Conservation (phyloP, 805 yeast species). For the Pichia rugopelliculosa region DNA sequence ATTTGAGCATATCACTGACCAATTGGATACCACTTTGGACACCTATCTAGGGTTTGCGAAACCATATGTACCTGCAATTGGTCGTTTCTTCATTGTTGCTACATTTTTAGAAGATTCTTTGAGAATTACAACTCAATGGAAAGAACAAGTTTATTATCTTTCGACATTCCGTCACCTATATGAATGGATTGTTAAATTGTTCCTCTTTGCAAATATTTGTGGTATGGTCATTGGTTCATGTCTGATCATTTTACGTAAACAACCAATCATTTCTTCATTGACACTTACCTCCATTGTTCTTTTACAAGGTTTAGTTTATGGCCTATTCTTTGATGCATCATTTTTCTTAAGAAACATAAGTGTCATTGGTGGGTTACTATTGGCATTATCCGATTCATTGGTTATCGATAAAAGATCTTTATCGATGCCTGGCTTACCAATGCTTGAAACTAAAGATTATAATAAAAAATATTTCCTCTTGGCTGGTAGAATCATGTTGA, state of each 20-base stretch:
- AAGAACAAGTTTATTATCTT: constrained; percentile 80
- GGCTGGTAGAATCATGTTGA: constrained; percentile 82
- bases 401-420: constrained; percentile 65
- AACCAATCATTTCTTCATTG: constrained; percentile 62
- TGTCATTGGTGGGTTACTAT: constrained; percentile 84
- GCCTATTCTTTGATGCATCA: constrained; percentile 70
- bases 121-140: constrained; percentile 83
- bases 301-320: constrained; percentile 82
- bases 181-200: constrained; percentile 65
- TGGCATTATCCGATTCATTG: constrained; percentile 80
- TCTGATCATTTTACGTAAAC: constrained; percentile 60
- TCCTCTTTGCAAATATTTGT: constrained; percentile 54
- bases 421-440: constrained; percentile 69
- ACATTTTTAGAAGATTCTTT: constrained; percentile 87
- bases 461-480: constrained; percentile 68
- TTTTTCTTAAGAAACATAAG: constrained; percentile 84
- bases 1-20: constrained; percentile 45
- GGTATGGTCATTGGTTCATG: constrained; percentile 71
- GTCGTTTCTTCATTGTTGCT: constrained; percentile 84
- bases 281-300: constrained; percentile 64
- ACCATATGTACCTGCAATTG: constrained; percentile 81
- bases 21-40: constrained; percentile 49
- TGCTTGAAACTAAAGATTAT: constrained; percentile 61
- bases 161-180: constrained; percentile 75
- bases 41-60: constrained; percentile 43